Percentiles rank a stretch among this genome's conserved stretches.
Evolutionary conservation across 2,329 filamentous ascomycete genomes (phyloP).

Genomic region (Penicillium sp.): DNA sequence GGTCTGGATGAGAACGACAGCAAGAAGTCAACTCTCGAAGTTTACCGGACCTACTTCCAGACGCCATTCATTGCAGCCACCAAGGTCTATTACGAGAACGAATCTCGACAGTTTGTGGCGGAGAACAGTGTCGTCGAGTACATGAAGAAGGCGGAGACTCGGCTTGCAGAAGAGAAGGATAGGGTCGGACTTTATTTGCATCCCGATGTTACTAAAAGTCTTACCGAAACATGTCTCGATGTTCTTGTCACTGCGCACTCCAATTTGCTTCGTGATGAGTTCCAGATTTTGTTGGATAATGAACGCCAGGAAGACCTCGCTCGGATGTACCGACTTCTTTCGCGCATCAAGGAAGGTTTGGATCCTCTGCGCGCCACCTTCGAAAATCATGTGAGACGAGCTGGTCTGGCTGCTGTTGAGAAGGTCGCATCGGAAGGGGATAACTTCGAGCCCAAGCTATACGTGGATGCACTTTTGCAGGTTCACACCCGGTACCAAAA

Average conservation of each 20-base stretch:
- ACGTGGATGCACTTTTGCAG: conserved; percentile 91
- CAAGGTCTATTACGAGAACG: conserved; percentile 81
- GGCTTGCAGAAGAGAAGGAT: conserved; percentile 90
- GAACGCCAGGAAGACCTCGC: conserved; percentile 95
- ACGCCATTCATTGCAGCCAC: conserved; percentile 88
- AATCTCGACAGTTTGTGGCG: conserved; percentile 91
- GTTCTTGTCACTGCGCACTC: conserved; percentile 90
- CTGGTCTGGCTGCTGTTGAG: conserved; percentile 83
- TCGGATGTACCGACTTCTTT: conserved; percentile 91
- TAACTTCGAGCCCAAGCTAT: conserved; percentile 91
- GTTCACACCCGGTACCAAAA: conserved; percentile 92
- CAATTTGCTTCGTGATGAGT: conserved; percentile 85
- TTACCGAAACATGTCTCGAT: conserved; percentile 87
- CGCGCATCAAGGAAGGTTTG: conserved; percentile 85
- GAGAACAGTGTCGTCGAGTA: conserved; percentile 99
- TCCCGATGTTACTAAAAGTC: conserved; percentile 78
- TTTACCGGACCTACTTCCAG: conserved; percentile 92
- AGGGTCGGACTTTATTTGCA: conserved; percentile 91
- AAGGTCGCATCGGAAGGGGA: conserved; percentile 90
- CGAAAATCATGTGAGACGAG: conserved; percentile 89
- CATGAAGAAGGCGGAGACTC: conserved; percentile 97
- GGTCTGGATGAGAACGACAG: conserved; percentile 92
- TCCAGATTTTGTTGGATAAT: conserved; percentile 90
- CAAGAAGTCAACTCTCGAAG: conserved; percentile 91
- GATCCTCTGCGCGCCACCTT: conserved; percentile 87